Evolutionary conservation across 805 yeast genomes (phyloP).

Genomic region (Candida sanyiensis): DNA sequence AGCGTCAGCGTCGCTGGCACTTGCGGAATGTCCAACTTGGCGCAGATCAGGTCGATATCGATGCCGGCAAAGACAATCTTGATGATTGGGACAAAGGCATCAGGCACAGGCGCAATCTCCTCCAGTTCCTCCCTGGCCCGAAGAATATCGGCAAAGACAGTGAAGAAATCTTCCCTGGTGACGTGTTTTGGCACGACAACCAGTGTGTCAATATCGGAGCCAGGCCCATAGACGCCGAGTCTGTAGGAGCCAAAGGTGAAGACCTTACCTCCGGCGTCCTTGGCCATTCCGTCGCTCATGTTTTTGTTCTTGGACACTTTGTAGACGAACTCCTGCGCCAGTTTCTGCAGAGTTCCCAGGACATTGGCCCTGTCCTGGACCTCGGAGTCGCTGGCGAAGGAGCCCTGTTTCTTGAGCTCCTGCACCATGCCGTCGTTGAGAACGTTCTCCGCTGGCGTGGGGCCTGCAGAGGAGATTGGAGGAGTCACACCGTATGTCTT

Average conservation of each 20-base stretch:
- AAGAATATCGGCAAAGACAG: conserved; percentile 66
- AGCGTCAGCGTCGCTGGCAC: conserved; percentile 72
- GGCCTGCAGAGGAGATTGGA: conserved; percentile 81
- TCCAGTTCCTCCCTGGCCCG: conserved; percentile 75
- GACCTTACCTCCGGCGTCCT: conserved; percentile 96
- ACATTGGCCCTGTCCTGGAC: conserved; percentile 78
- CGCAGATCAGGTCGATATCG: conserved; percentile 88
- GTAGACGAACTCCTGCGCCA: conserved; percentile 78
- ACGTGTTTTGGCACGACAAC: conserved; percentile 98
- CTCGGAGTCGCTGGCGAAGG: conserved; percentile 84
- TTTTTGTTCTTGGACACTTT: conserved; percentile 74
- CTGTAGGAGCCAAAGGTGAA: conserved; percentile 94
- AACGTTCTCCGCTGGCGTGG: conserved; percentile 72
- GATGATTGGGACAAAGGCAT: conserved; percentile 96
- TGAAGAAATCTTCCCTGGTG: conserved; percentile 81
- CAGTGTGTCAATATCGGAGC: conserved; percentile 93
- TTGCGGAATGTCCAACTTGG: conserved; percentile 75
- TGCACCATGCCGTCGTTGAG: conserved; percentile 71
- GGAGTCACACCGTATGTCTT: conserved; percentile 27
- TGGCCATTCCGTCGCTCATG: conserved; percentile 97
- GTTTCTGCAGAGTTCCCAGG: conserved; percentile 59
- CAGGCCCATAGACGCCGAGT: conserved; percentile 96
- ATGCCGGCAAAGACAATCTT: conserved; percentile 85
- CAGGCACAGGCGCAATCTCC: conserved; percentile 90
- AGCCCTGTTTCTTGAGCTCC: conserved; percentile 76